Percentiles rank a stretch among this genome's conserved stretches.
Evolutionary conservation across 805 yeast genomes (phyloP).

Genomic region (Wickerhamiella kurtzmanii): DNA sequence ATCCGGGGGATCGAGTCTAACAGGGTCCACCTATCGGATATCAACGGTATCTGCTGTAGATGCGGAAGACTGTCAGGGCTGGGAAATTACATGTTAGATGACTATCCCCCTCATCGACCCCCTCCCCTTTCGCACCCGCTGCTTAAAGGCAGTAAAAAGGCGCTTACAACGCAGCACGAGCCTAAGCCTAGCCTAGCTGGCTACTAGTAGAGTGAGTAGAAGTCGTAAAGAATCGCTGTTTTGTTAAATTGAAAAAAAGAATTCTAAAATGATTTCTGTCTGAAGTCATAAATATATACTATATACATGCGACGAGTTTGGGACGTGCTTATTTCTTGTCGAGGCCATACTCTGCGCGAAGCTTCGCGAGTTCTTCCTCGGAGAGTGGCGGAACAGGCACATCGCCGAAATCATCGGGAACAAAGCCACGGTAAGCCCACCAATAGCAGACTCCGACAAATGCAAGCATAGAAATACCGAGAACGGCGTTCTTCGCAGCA

Average conservation of each 20-base stretch:
- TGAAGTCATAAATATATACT: too few species aligned
- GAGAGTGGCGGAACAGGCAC: conserved; percentile 89
- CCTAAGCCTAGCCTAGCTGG: too few species aligned
- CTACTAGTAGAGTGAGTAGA: too few species aligned
- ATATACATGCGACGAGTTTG: not conserved
- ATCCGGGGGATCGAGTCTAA: too few species aligned
- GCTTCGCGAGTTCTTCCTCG: conserved; percentile 57
- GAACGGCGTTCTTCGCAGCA: conserved; percentile 60
- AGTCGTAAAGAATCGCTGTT: too few species aligned
- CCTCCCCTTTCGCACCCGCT: not conserved
- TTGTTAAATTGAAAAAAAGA: not conserved
- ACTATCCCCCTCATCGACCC: not conserved
- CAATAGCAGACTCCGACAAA: conserved; percentile 51
- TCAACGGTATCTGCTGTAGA: not conserved
- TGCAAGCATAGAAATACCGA: conserved; percentile 45
- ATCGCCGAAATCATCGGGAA: conserved; percentile 69
- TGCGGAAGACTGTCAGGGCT: not conserved
- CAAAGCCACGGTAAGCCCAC: conserved; percentile 25
- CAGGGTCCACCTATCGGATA: too few species aligned
- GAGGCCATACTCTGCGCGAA: conserved; percentile 59
- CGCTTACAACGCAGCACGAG: too few species aligned
- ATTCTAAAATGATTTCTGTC: not conserved
- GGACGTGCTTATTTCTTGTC: conserved; percentile 19
- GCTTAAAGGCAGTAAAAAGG: too few species aligned
- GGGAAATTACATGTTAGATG: not conserved